Percentiles rank a stretch among this genome's conserved stretches.
phyloP scores from a whole-genome alignment of 331 rosid species.

The Quercus phellos region DNA sequence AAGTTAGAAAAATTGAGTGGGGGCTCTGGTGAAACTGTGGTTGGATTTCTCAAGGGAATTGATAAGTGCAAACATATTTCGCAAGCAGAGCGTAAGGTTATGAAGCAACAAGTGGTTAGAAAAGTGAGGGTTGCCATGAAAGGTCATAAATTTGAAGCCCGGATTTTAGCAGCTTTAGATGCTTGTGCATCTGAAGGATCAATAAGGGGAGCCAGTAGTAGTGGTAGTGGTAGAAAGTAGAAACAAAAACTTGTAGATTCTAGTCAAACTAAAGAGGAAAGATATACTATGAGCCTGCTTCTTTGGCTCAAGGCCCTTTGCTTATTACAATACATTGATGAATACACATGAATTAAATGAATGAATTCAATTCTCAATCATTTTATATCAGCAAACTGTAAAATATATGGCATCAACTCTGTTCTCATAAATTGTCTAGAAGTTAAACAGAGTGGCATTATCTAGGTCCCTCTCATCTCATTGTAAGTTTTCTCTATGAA shows the following conservation, averaged over 20 bases:
- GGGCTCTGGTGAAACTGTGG: slow-evolving; percentile 11
- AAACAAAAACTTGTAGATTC: neutral
- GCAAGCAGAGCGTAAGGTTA: slow-evolving; percentile 22
- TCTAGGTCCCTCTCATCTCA: neutral
- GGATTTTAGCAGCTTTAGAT: slow-evolving; percentile 17
- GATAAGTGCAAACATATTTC: slow-evolving; percentile 27
- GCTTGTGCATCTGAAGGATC: slow-evolving; percentile 17
- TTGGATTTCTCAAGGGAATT: slow-evolving; percentile 28
- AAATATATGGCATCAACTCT: neutral
- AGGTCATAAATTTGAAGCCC: slow-evolving; percentile 26
- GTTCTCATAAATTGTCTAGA: neutral
- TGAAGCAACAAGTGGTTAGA: slow-evolving; percentile 30
- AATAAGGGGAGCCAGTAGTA: slow-evolving; percentile 6
- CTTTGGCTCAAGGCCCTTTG: neutral
- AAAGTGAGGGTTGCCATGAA: slow-evolving; percentile 20
- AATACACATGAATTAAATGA: neutral
- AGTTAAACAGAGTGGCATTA: neutral
- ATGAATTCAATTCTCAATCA: neutral
- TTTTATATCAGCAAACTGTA: neutral
- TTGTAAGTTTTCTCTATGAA: no score
- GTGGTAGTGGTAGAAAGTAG: neutral
- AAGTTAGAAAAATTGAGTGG: slow-evolving; percentile 10
- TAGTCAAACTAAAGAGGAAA: neutral
- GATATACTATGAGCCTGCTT: neutral
- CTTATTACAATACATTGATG: neutral